Evolutionary conservation across 768 basidiomycete species (phyloP), one percentile per base, ranked within the genome.

Genomic region (Boletus reticuloceps): DNA sequence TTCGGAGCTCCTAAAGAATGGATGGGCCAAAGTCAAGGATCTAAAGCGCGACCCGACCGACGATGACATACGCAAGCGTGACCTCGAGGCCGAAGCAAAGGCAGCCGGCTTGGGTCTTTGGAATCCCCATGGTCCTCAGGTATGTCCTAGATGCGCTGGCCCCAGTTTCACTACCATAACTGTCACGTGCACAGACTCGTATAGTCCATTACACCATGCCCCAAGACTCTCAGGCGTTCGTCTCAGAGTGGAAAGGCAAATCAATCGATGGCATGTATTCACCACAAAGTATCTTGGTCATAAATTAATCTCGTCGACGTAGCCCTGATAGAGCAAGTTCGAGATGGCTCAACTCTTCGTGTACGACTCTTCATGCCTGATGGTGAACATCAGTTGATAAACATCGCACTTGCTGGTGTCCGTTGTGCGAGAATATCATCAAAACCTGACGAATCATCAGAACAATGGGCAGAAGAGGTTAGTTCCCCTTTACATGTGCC

Each of bases 11-110:
- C 79, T 98, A 39, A 83, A 80, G 65, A 83, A 81, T 56, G 97
- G 96, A n/a, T 98, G 94, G 94, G 92, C 84, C 12, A 95, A 91
- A 73, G 75, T 94, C 41, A 93, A 97, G 71, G 96, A 98, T 58
- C 72, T 80, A 41, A 94, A 88, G 71, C 83, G 90, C 19, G 92
- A 95, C 40, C 82, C 85, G 17, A 86, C 87, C 1, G 89, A 93
- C 22, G 87, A 92, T 27, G 88, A 94, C 67, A 64, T 76, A 49
- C 86, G 75, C 61, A 85, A 84, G 63, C 83, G 82, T 40, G 88
- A 90, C 17, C 69, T 89, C 27, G 92, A 96, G 69, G 79, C 75
- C 17, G 88, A 91, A 66, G 93, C 92, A 16, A 87, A 81, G 68
- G 69, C 78, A 19, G 80, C 81, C n/a, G 83, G 84, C 20, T 86